Evolutionary conservation across 106 monocot genomes (phyloP), one percentile per base, ranked within the genome.

Genomic region (Alisma plantagoaquatica): DNA sequence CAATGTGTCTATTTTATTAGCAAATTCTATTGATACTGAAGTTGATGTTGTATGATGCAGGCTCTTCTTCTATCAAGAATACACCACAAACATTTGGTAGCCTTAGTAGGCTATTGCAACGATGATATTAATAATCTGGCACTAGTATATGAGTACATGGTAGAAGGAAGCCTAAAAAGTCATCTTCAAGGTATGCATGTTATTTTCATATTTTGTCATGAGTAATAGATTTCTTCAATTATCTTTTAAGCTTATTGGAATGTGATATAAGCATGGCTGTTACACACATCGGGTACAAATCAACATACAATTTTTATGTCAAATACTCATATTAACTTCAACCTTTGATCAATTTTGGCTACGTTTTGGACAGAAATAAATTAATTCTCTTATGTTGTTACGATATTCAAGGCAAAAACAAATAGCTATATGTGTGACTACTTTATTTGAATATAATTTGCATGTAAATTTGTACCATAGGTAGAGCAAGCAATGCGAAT

Each of bases 101-200:
- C 60, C 2, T 28, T 68, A 8, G 15, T 60, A 10, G 68, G 68
- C 6, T 68, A 68, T 30, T 60, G 59, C 41, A 68, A 68, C 8
- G n/a, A n/a, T n/a, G 53, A 54, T 18, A 24, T 11, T 1, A 29
- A 30, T 24, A 42, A 60, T 9, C 27, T 53, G 8, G 53, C 24
- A 22, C 59, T 68, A 3, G 50, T 67, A 2, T 67, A 67, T 42
- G 57, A 57, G 29, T 67, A 48, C 33, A 59, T 67, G 67, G 33
- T 18, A 27, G 0, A 33, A 4, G 67, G 67, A 2, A 58, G 38
- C 27, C 44, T 67, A 28, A 25, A 23, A 38, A 27, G 27, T 23
- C 64, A 65, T 31, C 53, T 65, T 38, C 20, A 52, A 65, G 41
- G 57, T 56, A n/a, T n/a, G n/a, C n/a, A n/a, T n/a, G n/a, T n/a